Conservation (phyloP, 257 asterid species). For the Eustoma russellianum region DNA sequence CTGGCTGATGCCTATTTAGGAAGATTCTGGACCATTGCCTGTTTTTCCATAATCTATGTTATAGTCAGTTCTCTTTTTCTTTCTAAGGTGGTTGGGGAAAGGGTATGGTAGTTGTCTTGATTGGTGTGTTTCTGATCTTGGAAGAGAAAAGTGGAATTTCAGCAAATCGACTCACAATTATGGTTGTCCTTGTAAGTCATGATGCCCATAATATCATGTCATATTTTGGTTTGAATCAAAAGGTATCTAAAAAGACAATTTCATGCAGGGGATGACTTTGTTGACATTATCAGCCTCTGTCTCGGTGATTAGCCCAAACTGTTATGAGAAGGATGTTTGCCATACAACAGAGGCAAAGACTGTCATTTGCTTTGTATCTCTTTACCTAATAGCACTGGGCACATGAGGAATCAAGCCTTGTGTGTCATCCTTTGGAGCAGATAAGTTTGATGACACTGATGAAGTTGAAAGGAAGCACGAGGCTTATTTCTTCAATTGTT, state of each 20-base stretch:
- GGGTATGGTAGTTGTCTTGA: no score
- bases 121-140: no score
- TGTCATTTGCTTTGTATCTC: conserved; percentile 33
- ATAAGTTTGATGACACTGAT: conserved; percentile 63
- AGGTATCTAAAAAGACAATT: not conserved
- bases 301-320: conserved; percentile 42
- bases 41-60: conserved; percentile 54
- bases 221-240: not conserved
- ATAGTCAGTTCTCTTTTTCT: conserved; percentile 27
- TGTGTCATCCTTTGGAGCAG: conserved; percentile 73
- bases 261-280: conserved; percentile 54
- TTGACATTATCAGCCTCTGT: conserved; percentile 56
- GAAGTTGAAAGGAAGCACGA: conserved; percentile 49
- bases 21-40: conserved; percentile 65
- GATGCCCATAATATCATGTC: no score
- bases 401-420: conserved; percentile 75
- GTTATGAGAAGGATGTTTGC: conserved; percentile 35
- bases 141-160: no score
- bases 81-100: not conserved
- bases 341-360: conserved; percentile 33
- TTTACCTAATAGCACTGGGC: conserved; percentile 56
- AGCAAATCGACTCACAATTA: no score
- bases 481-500: conserved; percentile 59
- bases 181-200: no score
- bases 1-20: conserved; percentile 75